Evolutionary conservation across 2,329 filamentous ascomycete genomes (phyloP), one percentile per base, ranked within the genome.

Genomic region (Diplodia sapinea): DNA sequence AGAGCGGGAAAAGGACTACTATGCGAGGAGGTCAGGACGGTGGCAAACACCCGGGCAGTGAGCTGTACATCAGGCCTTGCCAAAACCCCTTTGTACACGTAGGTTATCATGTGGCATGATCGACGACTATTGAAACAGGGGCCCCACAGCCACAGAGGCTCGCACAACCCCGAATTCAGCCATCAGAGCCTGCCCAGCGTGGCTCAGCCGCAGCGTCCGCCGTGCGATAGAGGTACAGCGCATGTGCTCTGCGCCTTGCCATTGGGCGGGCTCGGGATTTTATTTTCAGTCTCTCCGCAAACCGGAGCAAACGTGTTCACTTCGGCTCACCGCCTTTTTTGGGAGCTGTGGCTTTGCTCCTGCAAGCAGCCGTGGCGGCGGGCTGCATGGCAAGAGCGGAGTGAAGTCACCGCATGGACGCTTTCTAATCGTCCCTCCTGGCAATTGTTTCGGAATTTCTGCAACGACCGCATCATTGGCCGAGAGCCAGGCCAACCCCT

Each of bases 81-180:
- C 59, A 33, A 29, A 50, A 50, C 57, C 57, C 57, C 57, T 62
- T 62, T 62, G 57, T 62, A 62, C 57, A 62, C 57, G 57, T 62
- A 62, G 57, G 57, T 20, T 49, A 62, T 62, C 57, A 62, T 50
- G 57, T 62, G 57, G 57, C 59, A 63, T 63, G 59, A 63, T 63
- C 59, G 43, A 63, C 59, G 47, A 51, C 47, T 51, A 51, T 63
- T 63, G 59, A 63, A 63, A 63, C 59, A 36, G 26, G 29, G 59
- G 43, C 11, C 59, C 59, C 59, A 63, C 59, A 20, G 36, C 43
- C 17, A 8, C 47, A 33, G 47, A 26, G 31, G 40, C 13, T 38
- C 36, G 4, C 38, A 20, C 38, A 31, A 36, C n/a, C n/a, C 33
- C 54, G n/a, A 23, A 36, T 40, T 29, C 29, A 38, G 33, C 43